Percentiles rank a stretch among this genome's conserved stretches.
phyloP scores from a whole-genome alignment of 306 rosid species.

The Abrus precatorius region DNA sequence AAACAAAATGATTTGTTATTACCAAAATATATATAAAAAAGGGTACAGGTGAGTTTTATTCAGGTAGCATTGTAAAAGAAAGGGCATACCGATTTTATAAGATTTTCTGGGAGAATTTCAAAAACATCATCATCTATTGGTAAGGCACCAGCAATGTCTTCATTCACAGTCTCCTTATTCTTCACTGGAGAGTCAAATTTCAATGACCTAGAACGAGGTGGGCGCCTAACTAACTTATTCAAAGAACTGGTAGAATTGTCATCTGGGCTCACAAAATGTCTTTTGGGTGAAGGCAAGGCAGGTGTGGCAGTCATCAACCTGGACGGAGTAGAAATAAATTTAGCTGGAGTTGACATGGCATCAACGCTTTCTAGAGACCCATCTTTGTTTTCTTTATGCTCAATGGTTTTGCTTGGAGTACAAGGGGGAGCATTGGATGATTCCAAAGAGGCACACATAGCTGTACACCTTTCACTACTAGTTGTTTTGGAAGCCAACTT shows the following conservation, averaged over 20 bases:
- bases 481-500: conserved; percentile 37
- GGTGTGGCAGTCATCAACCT: conserved; percentile 77
- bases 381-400: conserved; percentile 45
- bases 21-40: background rate
- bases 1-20: background rate
- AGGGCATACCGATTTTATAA: conserved; percentile 78
- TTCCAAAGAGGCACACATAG: conserved; percentile 41
- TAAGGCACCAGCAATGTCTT: conserved; percentile 40
- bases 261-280: conserved; percentile 66
- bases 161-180: conserved; percentile 45
- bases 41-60: background rate
- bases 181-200: conserved; percentile 79
- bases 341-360: conserved; percentile 69
- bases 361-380: conserved; percentile 42
- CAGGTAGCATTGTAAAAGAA: background rate
- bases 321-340: conserved; percentile 62
- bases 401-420: conserved; percentile 61
- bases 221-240: conserved; percentile 66
- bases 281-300: conserved; percentile 61
- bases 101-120: conserved; percentile 67
- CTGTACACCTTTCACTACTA: conserved; percentile 12
- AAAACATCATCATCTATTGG: conserved; percentile 56
- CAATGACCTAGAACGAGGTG: conserved; percentile 68
- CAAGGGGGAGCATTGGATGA: conserved; percentile 54
- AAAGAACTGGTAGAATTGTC: conserved; percentile 48